Base-by-base conservation (phyloP, 805 yeast genomes). In the Danielia reshetovae region DNA sequence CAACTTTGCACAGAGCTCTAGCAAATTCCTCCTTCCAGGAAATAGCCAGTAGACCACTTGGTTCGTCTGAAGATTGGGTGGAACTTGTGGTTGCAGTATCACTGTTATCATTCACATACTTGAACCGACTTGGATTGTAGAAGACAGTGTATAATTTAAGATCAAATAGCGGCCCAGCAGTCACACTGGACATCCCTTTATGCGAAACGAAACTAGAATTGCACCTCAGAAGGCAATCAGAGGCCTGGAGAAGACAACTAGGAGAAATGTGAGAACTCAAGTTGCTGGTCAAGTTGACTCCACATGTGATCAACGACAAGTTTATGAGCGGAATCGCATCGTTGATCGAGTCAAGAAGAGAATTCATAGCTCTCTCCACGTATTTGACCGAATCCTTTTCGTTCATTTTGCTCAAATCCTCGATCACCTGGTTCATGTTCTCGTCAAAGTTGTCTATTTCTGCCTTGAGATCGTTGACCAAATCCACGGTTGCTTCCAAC, bases 11-110 rank as follows among this genome's bases (percentile, higher is more conserved):
- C 35, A 54, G 49, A 22, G 81, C 74, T 36, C 76, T 68, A 12
- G 86, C 79, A 56, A 66, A 74, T 31, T 79, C 79, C 45, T 85
- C 94, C 43, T 79, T 81, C 94, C 94, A 85, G 2, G 75, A 65
- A 2, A 84, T 34, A 68, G 34, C 73, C 70, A 8, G 62, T 62
- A 18, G 55, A 39, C n/a, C 43, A 45, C 7, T 8, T 12, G 32
- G 40, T 10, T 18, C 24, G 16, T 14, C 22, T 2, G 15, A 10
- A 13, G 28, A 5, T 15, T 11, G 14, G 10, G 17, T 26, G 5
- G 28, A 26, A n/a, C n/a, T n/a, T n/a, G n/a, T n/a, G n/a, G n/a
- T n/a, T 5, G 13, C 28, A 8, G 36, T 27, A 9, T 30, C 26
- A 9, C 24, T 29, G 22, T 23, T 22, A 7, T 21, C 24, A 11